These are phyloP conservation scores for Fusarium lateritium DNA, from an alignment of 2,329 filamentous ascomycete species.

Conservation along the genomic window DNA sequence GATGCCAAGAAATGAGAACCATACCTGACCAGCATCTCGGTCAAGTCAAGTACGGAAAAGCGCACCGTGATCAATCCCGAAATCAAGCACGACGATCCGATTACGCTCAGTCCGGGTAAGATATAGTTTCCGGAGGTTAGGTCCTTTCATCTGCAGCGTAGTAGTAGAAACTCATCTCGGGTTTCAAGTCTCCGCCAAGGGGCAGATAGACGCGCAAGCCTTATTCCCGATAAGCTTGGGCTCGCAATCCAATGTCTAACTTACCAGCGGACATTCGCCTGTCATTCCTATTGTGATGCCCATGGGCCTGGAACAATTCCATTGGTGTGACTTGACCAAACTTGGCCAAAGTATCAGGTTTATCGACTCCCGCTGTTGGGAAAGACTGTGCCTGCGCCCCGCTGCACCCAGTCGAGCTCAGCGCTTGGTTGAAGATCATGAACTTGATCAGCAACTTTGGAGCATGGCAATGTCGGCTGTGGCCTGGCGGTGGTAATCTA, in stretches of 20 bases:
- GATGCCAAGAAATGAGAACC: not conserved
- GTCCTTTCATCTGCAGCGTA: constrained; percentile 11
- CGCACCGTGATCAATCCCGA: not conserved
- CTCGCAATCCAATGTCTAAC: constrained; percentile 5
- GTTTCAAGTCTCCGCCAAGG: constrained; percentile 28
- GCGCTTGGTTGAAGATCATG: constrained; percentile 37
- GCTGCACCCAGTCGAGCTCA: constrained; percentile 12
- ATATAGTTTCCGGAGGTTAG: constrained; percentile 1
- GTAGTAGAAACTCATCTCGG: constrained; percentile 12
- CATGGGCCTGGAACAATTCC: constrained; percentile 19
- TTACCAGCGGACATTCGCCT: constrained; percentile 1
- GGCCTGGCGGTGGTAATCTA: constrained; percentile 17
- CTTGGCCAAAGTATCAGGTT: constrained; percentile 11
- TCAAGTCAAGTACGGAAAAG: not conserved
- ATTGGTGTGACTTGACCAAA: constrained; percentile 18
- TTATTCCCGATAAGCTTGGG: constrained; percentile 38
- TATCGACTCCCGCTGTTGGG: not conserved
- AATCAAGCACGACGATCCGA: not conserved
- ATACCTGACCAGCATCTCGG: not conserved
- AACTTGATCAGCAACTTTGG: constrained; percentile 43
- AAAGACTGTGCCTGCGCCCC: constrained; percentile 7
- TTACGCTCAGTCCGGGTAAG: not conserved
- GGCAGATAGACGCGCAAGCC: constrained; percentile 31
- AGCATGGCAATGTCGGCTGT: constrained; percentile 33
- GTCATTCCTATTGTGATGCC: constrained; percentile 8